phyloP scores from a whole-genome alignment of 2,329 filamentous ascomycete genomes.

The Calonectria hongkongensis region DNA sequence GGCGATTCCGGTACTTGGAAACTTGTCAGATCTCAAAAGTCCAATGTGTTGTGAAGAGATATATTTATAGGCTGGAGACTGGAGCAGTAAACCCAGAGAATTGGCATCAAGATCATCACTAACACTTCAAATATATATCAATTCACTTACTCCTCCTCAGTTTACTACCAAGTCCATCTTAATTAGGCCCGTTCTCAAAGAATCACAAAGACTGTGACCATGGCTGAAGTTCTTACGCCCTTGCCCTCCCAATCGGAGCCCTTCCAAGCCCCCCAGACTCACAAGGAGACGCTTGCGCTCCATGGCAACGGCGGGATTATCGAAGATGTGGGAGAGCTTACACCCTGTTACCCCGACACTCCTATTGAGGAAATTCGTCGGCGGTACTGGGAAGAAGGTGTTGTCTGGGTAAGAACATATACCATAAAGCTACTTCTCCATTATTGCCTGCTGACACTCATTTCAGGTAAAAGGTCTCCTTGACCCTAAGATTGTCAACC shows the following conservation, averaged over 20 bases:
- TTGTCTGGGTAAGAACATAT: not conserved
- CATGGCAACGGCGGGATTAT: constrained; percentile 16
- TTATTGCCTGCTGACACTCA: constrained; percentile 23
- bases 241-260: not conserved
- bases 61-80: not conserved
- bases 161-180: not conserved
- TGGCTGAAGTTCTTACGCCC: constrained; percentile 14
- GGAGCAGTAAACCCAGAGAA: not conserved
- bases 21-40: not conserved
- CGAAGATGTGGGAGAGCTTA: constrained; percentile 18
- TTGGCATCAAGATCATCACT: not conserved
- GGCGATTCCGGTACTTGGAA: not conserved
- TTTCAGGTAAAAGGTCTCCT: constrained; percentile 73
- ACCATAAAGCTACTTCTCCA: too few relatives aligned
- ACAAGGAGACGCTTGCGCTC: not conserved
- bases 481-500: constrained; percentile 70
- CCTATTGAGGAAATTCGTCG: constrained; percentile 63
- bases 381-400: constrained; percentile 9
- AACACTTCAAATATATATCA: not conserved
- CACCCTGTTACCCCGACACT: constrained; percentile 63
- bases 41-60: not conserved
- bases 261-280: not conserved
- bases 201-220: not conserved
- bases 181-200: not conserved
- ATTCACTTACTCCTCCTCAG: not conserved